These are phyloP conservation scores for Dendrostoma leiphaemia DNA, from an alignment of 2,329 filamentous ascomycete species.

Conservation along the genomic window DNA sequence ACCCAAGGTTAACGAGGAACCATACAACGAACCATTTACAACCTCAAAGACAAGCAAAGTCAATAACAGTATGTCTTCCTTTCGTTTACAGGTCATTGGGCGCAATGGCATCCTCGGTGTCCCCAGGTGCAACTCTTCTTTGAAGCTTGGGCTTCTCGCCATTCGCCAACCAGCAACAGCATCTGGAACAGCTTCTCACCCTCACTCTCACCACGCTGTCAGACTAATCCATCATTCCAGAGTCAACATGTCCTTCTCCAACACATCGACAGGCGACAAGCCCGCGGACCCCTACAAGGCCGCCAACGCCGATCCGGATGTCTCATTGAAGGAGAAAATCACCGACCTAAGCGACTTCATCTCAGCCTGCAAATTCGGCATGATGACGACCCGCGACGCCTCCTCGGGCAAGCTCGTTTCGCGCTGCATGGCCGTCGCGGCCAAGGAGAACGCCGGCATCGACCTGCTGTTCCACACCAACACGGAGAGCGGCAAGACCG, in stretches of 20 bases:
- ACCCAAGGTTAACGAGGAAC: neutral
- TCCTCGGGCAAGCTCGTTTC: slow-evolving; percentile 67
- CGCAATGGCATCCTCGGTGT: neutral
- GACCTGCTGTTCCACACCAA: slow-evolving; percentile 91
- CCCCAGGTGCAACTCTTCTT: neutral
- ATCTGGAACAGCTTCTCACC: neutral
- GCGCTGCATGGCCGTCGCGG: slow-evolving; percentile 83
- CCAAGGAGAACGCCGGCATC: slow-evolving; percentile 72
- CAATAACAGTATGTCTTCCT: slow-evolving; percentile 13
- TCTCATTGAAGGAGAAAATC: slow-evolving; percentile 70
- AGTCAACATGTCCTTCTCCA: slow-evolving; percentile 42
- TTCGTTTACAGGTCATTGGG: neutral
- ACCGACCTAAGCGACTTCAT: slow-evolving; percentile 71
- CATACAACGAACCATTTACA: neutral
- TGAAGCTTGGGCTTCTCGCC: neutral
- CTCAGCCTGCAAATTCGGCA: slow-evolving; percentile 74
- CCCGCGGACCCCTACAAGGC: slow-evolving; percentile 73
- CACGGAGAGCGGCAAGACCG: slow-evolving; percentile 83
- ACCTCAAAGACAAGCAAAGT: no score
- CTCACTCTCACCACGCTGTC: neutral
- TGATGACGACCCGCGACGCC: slow-evolving; percentile 78
- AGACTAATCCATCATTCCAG: slow-evolving; percentile 9
- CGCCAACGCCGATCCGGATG: slow-evolving; percentile 65
- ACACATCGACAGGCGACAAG: slow-evolving; percentile 60
- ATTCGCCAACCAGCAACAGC: neutral